Base-by-base conservation (phyloP, 805 yeast genomes). In the Kluyveromyces wickerhamii region DNA sequence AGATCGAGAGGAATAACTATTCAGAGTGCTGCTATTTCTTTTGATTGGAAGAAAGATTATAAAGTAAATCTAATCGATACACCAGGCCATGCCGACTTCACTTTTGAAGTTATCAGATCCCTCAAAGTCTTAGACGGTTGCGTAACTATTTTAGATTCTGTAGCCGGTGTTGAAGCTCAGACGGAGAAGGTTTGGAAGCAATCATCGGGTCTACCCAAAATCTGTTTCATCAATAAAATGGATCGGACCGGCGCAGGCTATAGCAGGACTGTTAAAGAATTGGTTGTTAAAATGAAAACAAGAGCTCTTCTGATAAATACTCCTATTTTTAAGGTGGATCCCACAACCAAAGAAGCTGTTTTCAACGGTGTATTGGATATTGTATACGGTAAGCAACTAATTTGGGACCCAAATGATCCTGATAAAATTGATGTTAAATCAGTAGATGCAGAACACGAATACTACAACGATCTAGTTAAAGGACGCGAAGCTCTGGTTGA, bases 131-230 rank as follows among this genome's bases (percentile, higher is more conserved):
- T 92, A 7, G 98, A 92, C 61, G 96, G 97, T 3, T 94, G 89
- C 1, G 94, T 92, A 6, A 81, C 95, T 0, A 83, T 92, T 7
- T 60, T 92, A 34, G 98, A 92, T 62, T 95, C 84, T 1, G 97
- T 89, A 7, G 96, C 96, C 2, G 98, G 98, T 9, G 98, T 92
- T 1, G 98, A 92, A 55, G 92, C 97, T 0, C 97, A 92, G 58
- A 89, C 98, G 0, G 96, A 88, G 54, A 89, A 87, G 51, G 97
- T 92, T 3, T 92, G 97, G 96, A 74, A 71, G 42, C 95, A 88
- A 57, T 88, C 96, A 1, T 64, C 62, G 14, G 71, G 69, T 12
- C 76, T 92, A 23, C 97, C 98, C 0, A 70, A 74, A 32, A 64
- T 92, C 9, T 77, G 85, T 9, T 92, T 76, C 53, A 73, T 92